Evolutionary conservation across 768 basidiomycete species (phyloP).

Genomic region (Russula virescens): DNA sequence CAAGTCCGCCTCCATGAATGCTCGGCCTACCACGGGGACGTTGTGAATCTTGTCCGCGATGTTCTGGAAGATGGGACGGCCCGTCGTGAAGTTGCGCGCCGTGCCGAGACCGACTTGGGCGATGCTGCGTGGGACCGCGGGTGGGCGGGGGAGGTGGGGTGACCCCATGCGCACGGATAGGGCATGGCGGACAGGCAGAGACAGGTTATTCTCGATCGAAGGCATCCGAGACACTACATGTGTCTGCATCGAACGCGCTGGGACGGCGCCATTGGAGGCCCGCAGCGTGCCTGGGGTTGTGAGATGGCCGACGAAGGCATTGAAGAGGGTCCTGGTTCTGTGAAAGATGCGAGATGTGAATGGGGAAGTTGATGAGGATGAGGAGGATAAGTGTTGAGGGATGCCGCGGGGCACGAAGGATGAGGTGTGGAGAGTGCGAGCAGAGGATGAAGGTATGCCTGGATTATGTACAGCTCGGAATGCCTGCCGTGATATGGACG

Average conservation of each 20-base stretch:
- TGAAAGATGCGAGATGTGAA: slow-evolving; percentile 41
- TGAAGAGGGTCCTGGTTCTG: slow-evolving; percentile 48
- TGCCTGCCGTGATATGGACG: slow-evolving; percentile 26
- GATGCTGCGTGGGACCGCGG: slow-evolving; percentile 44
- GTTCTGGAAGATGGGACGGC: slow-evolving; percentile 73
- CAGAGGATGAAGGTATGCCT: slow-evolving; percentile 16
- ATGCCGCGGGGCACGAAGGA: slow-evolving; percentile 35
- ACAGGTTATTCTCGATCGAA: slow-evolving; percentile 50
- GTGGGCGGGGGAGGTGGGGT: slow-evolving; percentile 55
- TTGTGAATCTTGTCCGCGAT: slow-evolving; percentile 59
- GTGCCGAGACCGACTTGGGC: slow-evolving; percentile 71
- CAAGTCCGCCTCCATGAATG: too few species aligned
- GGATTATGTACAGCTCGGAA: slow-evolving; percentile 28
- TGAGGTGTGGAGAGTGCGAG: slow-evolving; percentile 41
- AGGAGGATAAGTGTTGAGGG: slow-evolving; percentile 25
- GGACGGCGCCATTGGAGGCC: slow-evolving; percentile 28
- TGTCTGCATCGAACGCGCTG: slow-evolving; percentile 30
- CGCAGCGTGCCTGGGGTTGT: slow-evolving; percentile 45
- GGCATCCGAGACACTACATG: slow-evolving; percentile 25
- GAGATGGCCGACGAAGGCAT: slow-evolving; percentile 51
- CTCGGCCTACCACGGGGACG: slow-evolving; percentile 68
- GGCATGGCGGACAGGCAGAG: slow-evolving; percentile 48
- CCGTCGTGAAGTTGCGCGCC: slow-evolving; percentile 71
- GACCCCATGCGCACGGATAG: slow-evolving; percentile 42
- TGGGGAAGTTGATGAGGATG: slow-evolving; percentile 25